Base-by-base conservation (phyloP, 2,329 filamentous ascomycete genomes). In the Myrmaecium sp. region DNA sequence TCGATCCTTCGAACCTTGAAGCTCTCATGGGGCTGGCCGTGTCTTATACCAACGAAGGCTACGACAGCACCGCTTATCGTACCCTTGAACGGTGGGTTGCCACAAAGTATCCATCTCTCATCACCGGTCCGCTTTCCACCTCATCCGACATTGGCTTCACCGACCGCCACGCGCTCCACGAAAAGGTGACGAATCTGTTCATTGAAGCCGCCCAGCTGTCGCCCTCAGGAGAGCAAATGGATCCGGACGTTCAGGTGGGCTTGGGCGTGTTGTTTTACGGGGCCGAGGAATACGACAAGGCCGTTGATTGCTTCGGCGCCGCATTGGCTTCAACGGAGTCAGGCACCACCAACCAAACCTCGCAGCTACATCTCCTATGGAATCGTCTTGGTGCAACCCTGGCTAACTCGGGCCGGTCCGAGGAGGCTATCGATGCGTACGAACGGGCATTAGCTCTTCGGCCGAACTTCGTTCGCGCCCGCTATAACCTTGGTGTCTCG, bases 1-100 rank as follows among this genome's bases (percentile, higher is more conserved):
- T 89, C 15, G 84, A 95, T 42, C 75, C 83, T 1, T 74, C 72
- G 42, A 94, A 93, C 46, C 66, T 91, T 12, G 70, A 80, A 32
- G 86, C 84, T 1, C 65, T 98, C 23, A 95, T 98, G 86, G 84
- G 82, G 2, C 61, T 98, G 27, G 83, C 86, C 9, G 86, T 98
- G 12, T 92, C 81, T 4, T 98, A 98, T 54, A 98, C 89, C 25
- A 98, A 98, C 56, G 89, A 98, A 57, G 89, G 86, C 35, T 98
- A 95, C 56, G 89, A 98, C 54, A 86, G 79, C 46, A 92, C 84
- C 12, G 86, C 89, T 25, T 98, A 95, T 61, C 74, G 86, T 29
- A 95, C 86, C 6, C 66, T 98, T 9, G 89, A 98, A 57, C 79
- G 86, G 37, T 98, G 89, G 89, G 66, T 98, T 16, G 81, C 82